A percentile compares a stretch with the other conserved stretches of the same genome.
phyloP scores from a whole-genome alignment of 768 basidiomycete genomes.

The Ephemerocybe angulata region DNA sequence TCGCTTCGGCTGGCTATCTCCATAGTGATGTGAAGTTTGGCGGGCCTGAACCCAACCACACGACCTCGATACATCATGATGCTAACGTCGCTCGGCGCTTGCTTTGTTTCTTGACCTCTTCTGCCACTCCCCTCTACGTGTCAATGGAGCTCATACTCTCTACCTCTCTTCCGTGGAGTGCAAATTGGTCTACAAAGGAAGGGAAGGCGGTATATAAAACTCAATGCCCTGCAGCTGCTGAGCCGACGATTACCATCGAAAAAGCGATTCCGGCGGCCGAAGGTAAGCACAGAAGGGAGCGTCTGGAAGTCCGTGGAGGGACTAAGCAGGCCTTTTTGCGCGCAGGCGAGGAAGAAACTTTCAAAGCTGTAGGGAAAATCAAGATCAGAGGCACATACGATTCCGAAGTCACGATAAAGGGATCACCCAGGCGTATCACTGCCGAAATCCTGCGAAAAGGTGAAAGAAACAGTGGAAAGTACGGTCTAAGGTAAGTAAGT shows the following conservation, averaged over 20 bases:
- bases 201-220: slow-evolving; percentile 20
- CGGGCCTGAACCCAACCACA: too few relatives aligned
- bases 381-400: neutral
- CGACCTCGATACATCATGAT: too few relatives aligned
- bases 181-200: slow-evolving; percentile 16
- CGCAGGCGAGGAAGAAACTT: neutral
- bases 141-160: slow-evolving; percentile 9
- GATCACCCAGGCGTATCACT: neutral
- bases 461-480: neutral
- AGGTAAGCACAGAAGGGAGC: too few relatives aligned
- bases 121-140: neutral
- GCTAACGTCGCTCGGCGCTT: too few relatives aligned
- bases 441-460: neutral
- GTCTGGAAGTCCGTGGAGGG: too few relatives aligned
- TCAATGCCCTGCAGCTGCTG: neutral
- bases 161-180: slow-evolving; percentile 18
- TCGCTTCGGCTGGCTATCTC: too few relatives aligned
- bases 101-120: too few relatives aligned
- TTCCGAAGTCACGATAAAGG: neutral
- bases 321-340: neutral
- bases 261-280: neutral
- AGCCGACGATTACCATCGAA: neutral
- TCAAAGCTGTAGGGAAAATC: neutral
- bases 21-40: too few relatives aligned
- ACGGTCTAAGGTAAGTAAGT: neutral